Evolutionary conservation across 2,329 filamentous ascomycete species (phyloP).

Genomic region (Exophiala sp.): DNA sequence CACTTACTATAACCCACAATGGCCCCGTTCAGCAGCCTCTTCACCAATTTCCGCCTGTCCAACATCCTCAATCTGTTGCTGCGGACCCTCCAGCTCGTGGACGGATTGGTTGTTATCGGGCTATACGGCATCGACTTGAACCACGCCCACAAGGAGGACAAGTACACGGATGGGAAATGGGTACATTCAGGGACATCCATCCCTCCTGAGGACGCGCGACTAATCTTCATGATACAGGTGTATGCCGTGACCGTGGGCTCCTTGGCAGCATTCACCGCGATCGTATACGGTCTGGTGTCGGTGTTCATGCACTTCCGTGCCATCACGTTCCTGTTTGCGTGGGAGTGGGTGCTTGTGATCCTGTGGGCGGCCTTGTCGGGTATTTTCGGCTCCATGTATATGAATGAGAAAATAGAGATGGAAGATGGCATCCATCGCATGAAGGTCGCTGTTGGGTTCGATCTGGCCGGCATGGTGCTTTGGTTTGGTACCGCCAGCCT

Average conservation of each 20-base stretch:
- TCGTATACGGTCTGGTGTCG: conserved; percentile 61
- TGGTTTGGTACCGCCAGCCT: conserved; percentile 61
- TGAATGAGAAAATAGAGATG: conserved; percentile 60
- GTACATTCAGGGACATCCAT: conserved; percentile 40
- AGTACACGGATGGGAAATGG: conserved; percentile 62
- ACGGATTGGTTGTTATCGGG: conserved; percentile 70
- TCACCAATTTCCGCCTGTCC: conserved; percentile 11
- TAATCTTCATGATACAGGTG: conserved; percentile 40
- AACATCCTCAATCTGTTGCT: conserved; percentile 41
- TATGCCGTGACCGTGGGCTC: conserved; percentile 67
- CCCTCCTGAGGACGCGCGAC: conserved; percentile 7
- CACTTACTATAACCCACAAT: neutral
- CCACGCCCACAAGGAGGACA: conserved; percentile 45
- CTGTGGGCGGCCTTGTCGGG: conserved; percentile 80
- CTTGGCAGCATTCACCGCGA: conserved; percentile 58
- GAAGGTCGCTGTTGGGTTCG: conserved; percentile 82
- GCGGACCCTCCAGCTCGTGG: conserved; percentile 70
- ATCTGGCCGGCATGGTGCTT: conserved; percentile 65
- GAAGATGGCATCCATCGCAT: conserved; percentile 63
- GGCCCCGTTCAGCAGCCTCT: conserved; percentile 1
- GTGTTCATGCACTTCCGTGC: conserved; percentile 38
- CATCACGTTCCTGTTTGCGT: conserved; percentile 48
- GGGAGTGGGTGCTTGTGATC: conserved; percentile 67
- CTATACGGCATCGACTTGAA: conserved; percentile 69
- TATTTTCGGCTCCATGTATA: conserved; percentile 75